Evolutionary conservation across 305 asterid species (phyloP).

Genomic region (Fraxinus ornus): DNA sequence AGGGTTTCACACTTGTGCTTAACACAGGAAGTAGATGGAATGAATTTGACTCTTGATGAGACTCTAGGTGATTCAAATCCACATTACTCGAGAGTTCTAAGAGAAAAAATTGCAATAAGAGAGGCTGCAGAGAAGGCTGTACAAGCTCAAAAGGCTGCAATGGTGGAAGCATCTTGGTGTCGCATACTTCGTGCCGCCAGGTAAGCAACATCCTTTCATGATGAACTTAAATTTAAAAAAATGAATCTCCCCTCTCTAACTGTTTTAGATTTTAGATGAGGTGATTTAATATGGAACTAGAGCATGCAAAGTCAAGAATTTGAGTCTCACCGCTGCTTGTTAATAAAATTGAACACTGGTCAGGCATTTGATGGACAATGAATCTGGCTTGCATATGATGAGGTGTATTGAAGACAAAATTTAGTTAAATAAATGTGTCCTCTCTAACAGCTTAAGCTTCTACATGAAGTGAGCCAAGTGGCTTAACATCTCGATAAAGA

Average conservation of each 20-base stretch:
- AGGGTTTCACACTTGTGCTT: conserved; percentile 8
- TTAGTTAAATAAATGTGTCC: background rate
- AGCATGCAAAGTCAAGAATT: background rate
- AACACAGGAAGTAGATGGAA: conserved; percentile 77
- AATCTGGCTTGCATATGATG: background rate
- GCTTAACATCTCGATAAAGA: background rate
- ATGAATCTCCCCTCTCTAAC: background rate
- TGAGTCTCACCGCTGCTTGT: background rate
- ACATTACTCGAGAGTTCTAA: conserved; percentile 70
- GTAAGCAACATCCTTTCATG: conserved; percentile 30
- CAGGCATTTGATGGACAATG: background rate
- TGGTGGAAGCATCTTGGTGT: conserved; percentile 97
- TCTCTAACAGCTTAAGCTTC: background rate
- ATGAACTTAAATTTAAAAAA: background rate
- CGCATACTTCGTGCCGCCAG: conserved; percentile 85
- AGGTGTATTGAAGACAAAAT: background rate
- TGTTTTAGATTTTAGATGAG: background rate
- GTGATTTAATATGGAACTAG: background rate
- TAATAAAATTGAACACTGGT: background rate
- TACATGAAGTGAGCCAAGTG: background rate
- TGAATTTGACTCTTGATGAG: conserved; percentile 86
- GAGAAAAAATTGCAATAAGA: conserved; percentile 83
- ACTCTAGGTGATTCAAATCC: conserved; percentile 89
- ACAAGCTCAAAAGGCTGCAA: conserved; percentile 81
- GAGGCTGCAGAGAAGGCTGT: conserved; percentile 90